Percentiles rank a stretch among this genome's conserved stretches.
These are phyloP conservation scores for Trematosphaeria pertusa DNA, from an alignment of 2,329 filamentous ascomycete genomes.

Conservation along the genomic window DNA sequence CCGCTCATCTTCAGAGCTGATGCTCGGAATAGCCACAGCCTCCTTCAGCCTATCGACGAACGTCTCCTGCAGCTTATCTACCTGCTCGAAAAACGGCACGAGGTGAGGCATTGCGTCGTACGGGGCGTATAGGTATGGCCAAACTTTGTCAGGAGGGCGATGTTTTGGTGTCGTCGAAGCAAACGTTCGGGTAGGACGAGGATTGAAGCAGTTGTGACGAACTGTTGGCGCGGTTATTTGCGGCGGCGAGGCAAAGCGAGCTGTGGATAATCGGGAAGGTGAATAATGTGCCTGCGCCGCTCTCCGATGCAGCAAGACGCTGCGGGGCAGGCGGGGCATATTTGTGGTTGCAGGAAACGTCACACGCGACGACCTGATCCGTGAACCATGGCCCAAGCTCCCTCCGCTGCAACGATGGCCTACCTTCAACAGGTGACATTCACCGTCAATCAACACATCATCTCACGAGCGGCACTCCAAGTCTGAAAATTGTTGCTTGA, in stretches of 20 bases:
- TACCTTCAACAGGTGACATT: too few relatives aligned
- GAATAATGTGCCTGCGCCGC: slow-evolving; percentile 6
- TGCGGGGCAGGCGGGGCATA: slow-evolving; percentile 30
- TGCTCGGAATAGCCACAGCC: slow-evolving; percentile 94
- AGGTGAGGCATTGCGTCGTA: slow-evolving; percentile 80
- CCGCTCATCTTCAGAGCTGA: slow-evolving; percentile 89
- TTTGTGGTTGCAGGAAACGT: slow-evolving; percentile 6
- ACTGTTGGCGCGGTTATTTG: slow-evolving; percentile 40
- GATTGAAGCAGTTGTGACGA: too few relatives aligned
- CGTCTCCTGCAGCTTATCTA: slow-evolving; percentile 76
- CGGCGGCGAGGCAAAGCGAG: slow-evolving; percentile 26
- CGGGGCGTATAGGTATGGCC: slow-evolving; percentile 58
- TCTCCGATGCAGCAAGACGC: slow-evolving; percentile 13
- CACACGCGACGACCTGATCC: not conserved
- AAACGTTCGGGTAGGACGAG: slow-evolving; percentile 21
- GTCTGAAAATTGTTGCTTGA: too few relatives aligned
- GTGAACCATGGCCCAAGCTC: slow-evolving; percentile 4
- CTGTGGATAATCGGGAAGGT: slow-evolving; percentile 41
- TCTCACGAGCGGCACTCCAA: too few relatives aligned
- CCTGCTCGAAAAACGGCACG: slow-evolving; percentile 91
- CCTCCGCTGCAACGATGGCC: too few relatives aligned
- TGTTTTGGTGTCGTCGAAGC: slow-evolving; percentile 4
- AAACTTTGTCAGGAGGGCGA: slow-evolving; percentile 26
- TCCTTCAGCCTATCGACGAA: slow-evolving; percentile 91
- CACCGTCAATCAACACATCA: too few relatives aligned